Percentiles rank a stretch among this genome's conserved stretches.
Evolutionary conservation across 345 rosid species (phyloP).

Genomic region (Dipteronia dyeriana): DNA sequence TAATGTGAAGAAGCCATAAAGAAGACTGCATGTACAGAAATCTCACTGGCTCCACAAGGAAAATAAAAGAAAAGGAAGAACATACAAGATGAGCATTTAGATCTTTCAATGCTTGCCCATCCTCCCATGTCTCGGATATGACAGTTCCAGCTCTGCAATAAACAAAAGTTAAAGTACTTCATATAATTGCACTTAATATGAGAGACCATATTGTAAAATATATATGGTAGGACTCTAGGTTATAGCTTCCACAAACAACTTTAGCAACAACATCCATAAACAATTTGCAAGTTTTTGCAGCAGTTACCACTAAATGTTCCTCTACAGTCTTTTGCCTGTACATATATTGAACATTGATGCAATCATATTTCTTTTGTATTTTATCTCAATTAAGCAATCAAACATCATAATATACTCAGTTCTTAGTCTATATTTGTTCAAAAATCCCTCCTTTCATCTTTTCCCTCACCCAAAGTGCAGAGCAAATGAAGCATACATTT

Average conservation of each 20-base stretch:
- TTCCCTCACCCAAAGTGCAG: slow-evolving; percentile 8
- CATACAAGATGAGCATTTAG: slow-evolving; percentile 90
- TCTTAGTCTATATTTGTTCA: background rate
- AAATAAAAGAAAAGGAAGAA: slow-evolving; percentile 17
- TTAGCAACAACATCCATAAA: background rate
- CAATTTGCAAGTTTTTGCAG: background rate
- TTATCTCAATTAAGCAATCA: background rate
- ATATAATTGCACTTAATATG: background rate
- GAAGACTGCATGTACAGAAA: background rate
- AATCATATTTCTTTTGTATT: background rate
- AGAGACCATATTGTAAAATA: background rate
- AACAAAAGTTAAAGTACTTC: slow-evolving; percentile 17
- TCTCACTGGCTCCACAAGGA: background rate
- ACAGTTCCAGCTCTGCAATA: slow-evolving; percentile 91
- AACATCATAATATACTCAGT: background rate
- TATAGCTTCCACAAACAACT: background rate
- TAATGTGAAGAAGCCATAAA: background rate
- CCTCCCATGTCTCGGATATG: slow-evolving; percentile 99
- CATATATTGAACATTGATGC: background rate
- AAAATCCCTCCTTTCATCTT: slow-evolving; percentile 1
- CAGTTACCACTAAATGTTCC: background rate
- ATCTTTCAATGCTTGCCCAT: slow-evolving; percentile 95
- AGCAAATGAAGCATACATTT: background rate
- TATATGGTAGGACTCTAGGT: background rate
- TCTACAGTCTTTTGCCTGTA: background rate